phyloP scores from a whole-genome alignment of 1,284 basidiomycete species.

The Ceratorhiza oryzae-sativae region DNA sequence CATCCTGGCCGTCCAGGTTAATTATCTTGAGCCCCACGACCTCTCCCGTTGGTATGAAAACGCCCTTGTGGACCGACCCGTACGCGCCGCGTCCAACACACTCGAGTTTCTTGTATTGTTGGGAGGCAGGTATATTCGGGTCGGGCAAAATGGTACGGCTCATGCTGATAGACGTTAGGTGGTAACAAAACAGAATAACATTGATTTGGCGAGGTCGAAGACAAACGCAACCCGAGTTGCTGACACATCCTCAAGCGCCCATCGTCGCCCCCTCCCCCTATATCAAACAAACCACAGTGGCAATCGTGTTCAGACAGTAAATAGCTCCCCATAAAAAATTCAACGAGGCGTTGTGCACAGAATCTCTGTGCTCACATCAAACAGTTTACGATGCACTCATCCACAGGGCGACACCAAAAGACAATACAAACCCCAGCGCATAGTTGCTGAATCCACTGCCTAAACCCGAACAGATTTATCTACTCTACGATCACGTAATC shows the following conservation, averaged over 20 bases:
- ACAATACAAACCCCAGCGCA: too few species aligned
- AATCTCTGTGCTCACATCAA: too few species aligned
- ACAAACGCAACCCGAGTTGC: neutral
- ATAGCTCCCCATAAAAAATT: too few species aligned
- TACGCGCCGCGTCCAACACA: conserved; percentile 93
- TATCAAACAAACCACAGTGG: too few species aligned
- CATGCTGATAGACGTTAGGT: neutral
- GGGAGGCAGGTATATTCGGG: conserved; percentile 46
- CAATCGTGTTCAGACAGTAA: too few species aligned
- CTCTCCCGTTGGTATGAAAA: conserved; percentile 82
- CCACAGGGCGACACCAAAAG: too few species aligned
- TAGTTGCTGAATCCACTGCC: too few species aligned
- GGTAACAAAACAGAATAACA: neutral
- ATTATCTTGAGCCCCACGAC: conserved; percentile 97
- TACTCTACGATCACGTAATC: too few species aligned
- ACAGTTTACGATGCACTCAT: too few species aligned
- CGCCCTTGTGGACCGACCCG: conserved; percentile 94
- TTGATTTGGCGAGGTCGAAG: neutral
- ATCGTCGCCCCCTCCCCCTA: too few species aligned
- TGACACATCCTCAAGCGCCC: neutral
- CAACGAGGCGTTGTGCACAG: too few species aligned
- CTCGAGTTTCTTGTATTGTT: conserved; percentile 68
- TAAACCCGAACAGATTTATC: too few species aligned
- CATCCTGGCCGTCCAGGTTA: conserved; percentile 95
- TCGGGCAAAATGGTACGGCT: conserved; percentile 25